A percentile compares a stretch with the other conserved stretches of the same genome.
These are phyloP conservation scores for Nemania sp. DNA, from an alignment of 2,329 filamentous ascomycete species.

Conservation along the genomic window DNA sequence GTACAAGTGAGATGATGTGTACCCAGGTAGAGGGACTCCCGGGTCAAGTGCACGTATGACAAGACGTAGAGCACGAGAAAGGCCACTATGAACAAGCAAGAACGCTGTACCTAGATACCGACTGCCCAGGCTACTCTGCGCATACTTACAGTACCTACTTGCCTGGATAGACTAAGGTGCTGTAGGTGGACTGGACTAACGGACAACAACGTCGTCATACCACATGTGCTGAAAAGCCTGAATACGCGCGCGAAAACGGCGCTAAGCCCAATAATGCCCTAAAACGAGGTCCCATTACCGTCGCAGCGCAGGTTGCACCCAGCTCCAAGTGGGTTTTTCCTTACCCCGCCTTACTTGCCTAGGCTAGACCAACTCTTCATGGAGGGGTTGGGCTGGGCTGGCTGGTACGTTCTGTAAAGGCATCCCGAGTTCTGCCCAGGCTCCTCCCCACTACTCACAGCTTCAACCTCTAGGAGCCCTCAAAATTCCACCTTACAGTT, in stretches of 20 bases:
- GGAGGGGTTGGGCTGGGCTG: constrained; percentile 17
- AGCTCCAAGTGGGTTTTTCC: background rate
- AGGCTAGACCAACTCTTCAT: constrained; percentile 3
- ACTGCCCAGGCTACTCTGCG: no score
- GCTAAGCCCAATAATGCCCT: constrained; percentile 17
- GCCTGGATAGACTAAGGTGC: no score
- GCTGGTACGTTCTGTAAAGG: background rate
- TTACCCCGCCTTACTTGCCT: constrained; percentile 3
- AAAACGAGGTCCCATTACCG: constrained; percentile 4
- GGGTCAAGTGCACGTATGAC: constrained; percentile 37
- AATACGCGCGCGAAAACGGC: background rate
- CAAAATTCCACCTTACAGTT: background rate
- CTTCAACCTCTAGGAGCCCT: background rate
- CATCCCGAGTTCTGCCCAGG: constrained; percentile 14
- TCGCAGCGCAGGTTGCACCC: background rate
- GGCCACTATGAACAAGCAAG: constrained; percentile 24
- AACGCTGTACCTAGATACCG: background rate
- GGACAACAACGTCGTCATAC: constrained; percentile 50
- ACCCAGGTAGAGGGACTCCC: constrained; percentile 5
- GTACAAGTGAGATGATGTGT: constrained; percentile 4
- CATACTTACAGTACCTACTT: background rate
- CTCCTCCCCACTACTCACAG: background rate
- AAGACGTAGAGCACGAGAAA: constrained; percentile 3
- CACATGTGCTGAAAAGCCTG: constrained; percentile 40
- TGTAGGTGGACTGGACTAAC: background rate